Percentiles rank a stretch among this genome's conserved stretches.
phyloP scores from a whole-genome alignment of 2,329 filamentous ascomycete genomes.

The Verticillium dahliae region DNA sequence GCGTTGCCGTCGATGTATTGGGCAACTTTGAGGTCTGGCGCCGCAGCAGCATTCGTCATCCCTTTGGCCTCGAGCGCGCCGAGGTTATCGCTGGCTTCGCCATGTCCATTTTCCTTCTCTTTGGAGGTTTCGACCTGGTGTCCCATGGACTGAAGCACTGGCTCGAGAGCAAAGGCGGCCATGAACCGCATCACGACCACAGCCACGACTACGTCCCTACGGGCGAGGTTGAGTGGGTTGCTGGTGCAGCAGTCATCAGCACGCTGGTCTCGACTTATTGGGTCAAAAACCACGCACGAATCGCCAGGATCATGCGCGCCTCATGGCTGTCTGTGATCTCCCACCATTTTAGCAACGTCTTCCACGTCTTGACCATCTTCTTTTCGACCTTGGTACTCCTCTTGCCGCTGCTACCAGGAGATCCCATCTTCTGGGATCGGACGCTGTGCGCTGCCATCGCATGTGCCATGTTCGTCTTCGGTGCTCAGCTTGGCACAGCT shows the following conservation, averaged over 20 bases:
- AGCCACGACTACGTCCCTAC: conserved; percentile 59
- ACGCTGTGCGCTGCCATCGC: conserved; percentile 77
- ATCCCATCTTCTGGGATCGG: conserved; percentile 79
- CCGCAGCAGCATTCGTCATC: conserved; percentile 83
- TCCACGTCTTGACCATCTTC: conserved; percentile 86
- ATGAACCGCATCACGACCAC: conserved; percentile 67
- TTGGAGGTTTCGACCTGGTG: conserved; percentile 92
- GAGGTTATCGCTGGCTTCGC: conserved; percentile 95
- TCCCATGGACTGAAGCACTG: conserved; percentile 90
- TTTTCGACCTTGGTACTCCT: conserved; percentile 77
- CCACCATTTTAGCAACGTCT: conserved; percentile 85
- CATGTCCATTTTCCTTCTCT: conserved; percentile 92
- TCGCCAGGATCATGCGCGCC: conserved; percentile 85
- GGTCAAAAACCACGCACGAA: conserved; percentile 83
- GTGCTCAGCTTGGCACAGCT: conserved; percentile 73
- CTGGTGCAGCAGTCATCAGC: conserved; percentile 72
- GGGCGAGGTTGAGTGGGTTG: conserved; percentile 75
- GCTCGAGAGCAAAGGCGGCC: conserved; percentile 65
- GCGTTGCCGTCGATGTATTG: conserved; percentile 85
- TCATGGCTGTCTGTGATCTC: conserved; percentile 76
- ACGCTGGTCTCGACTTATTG: conserved; percentile 83
- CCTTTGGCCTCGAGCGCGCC: conserved; percentile 84
- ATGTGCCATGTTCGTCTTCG: conserved; percentile 80
- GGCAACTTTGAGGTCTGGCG: conserved; percentile 98
- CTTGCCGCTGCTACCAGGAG: conserved; percentile 73